Base-by-base conservation (phyloP, 805 yeast genomes). In the Candida easanensis region DNA sequence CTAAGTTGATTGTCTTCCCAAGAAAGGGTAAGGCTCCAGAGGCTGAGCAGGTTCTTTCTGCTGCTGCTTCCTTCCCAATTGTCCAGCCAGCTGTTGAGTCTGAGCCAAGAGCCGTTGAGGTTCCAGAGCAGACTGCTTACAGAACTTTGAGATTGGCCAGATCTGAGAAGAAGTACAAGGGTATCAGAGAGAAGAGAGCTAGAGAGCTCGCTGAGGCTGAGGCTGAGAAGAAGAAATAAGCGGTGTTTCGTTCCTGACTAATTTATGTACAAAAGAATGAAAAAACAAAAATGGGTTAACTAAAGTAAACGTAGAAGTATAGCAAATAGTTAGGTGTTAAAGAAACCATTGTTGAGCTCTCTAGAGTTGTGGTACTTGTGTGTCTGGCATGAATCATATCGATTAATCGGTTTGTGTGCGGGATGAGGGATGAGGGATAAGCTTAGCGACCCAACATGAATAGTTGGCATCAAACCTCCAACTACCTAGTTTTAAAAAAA, bases 151-250 rank as follows among this genome's bases (percentile, higher is more conserved):
- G 98, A 78, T 74, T 78, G 66, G 98, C 98, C 57, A 87, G 93
- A 81, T 83, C 95, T 61, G 87, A 86, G 65, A 88, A 91, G 82
- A 88, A 80, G 75, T 85, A 79, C 85, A 79, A 73, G 72, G 99
- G 99, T 81, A 78, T 80, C 77, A 89, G 95, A 78, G 98, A 83
- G 71, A 93, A 91, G 95, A 86, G 97, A 79, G 96, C 96, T 67
- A 82, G 72, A 70, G 97, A 90, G 61, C 81, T 80, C 79, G 97
- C 97, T 72, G 98, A 88, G 79, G 98, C 97, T 73, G 99, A 90
- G 80, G 96, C 95, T 77, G 97, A 89, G 68, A 90, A 90, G 91
- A 90, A 90, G 90, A 88, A 88, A 83, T 88, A 87, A 82, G 64
- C 60, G 37, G 37, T 38, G 42, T 38, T 35, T 39, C 41, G 46